Evolutionary conservation across 306 rosid species (phyloP), one percentile per base, ranked within the genome.

Genomic region (Oemleria cerasiformis): DNA sequence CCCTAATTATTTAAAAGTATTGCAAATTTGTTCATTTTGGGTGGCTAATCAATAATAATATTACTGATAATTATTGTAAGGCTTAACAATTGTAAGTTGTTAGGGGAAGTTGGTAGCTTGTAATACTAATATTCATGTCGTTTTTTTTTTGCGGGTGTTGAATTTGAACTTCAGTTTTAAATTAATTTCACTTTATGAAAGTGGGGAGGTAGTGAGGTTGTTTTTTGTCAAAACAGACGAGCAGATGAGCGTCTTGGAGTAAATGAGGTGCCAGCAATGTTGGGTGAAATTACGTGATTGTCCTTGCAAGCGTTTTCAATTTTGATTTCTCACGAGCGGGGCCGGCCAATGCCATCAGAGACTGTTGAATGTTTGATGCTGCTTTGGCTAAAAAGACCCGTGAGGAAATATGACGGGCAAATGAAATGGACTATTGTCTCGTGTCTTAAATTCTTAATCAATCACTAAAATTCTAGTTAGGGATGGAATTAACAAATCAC

Each of bases 211-310:
- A n/a, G 51, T 8, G 5, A 67, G 50, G 23, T 64, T 74, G 75
- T 40, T 72, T 72, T 30, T 51, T 64, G 75, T 75, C 73, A 49
- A 64, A 68, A 65, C 69, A 75, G 45, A 23, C 14, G 6, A 53
- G 59, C 43, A 15, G 17, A 25, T 15, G 4, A 56, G 39, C 34
- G 42, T 6, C 14, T 71, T 13, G 66, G 66, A 60, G 65, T 77
- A 65, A 75, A 68, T 76, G 81, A 73, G 73, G 77, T 34, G 63
- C 66, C 64, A 47, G 65, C 78, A 19, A 70, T 68, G 17, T 5
- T 63, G 5, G 7, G 0, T 2, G 8, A 14, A 78, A 71, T 80
- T 65, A 77, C 82, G 30, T 39, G 40, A 70, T 63, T 9, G 19
- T n/a, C 84, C 70, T 68, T 56, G 49, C 45, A 23, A n/a, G 42